Evolutionary conservation across 176 grass and related monocot species (phyloP).

Genomic region (Bolboschoenus planiculmis): DNA sequence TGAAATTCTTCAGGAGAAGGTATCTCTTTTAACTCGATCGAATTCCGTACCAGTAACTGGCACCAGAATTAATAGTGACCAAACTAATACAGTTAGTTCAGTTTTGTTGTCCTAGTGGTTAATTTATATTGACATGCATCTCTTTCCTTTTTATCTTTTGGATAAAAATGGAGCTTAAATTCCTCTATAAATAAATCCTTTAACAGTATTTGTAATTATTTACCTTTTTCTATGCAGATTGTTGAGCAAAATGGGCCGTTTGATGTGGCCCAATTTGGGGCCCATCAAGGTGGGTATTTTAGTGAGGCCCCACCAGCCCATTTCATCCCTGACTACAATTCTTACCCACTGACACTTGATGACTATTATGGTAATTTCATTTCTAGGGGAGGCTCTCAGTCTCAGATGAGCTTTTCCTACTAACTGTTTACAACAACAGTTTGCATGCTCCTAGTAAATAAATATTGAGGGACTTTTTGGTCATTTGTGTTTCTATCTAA

Average conservation of each 20-base stretch:
- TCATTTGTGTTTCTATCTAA: neutral
- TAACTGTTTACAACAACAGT: neutral
- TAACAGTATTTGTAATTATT: neutral
- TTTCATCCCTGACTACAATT: constrained; percentile 14
- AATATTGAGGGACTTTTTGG: neutral
- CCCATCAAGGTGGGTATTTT: constrained; percentile 28
- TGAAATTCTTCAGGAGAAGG: constrained; percentile 41
- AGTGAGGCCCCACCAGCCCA: constrained; percentile 10
- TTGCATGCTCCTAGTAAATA: neutral
- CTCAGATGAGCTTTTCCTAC: constrained; percentile 33
- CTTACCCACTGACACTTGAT: constrained; percentile 30
- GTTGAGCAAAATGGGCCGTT: constrained; percentile 30
- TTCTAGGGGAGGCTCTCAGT: constrained; percentile 17
- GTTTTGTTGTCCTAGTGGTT: neutral
- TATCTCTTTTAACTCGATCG: too few species aligned
- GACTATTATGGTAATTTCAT: constrained; percentile 23
- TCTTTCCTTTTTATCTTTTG: neutral
- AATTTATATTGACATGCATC: neutral
- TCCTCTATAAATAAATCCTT: neutral
- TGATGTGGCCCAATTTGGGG: constrained; percentile 23
- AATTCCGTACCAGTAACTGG: neutral
- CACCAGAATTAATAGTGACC: neutral
- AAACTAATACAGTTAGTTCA: neutral
- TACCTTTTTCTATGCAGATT: constrained; percentile 15
- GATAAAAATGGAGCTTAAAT: neutral